phyloP scores from a whole-genome alignment of 306 rosid genomes.

The Cicer bijugum region DNA sequence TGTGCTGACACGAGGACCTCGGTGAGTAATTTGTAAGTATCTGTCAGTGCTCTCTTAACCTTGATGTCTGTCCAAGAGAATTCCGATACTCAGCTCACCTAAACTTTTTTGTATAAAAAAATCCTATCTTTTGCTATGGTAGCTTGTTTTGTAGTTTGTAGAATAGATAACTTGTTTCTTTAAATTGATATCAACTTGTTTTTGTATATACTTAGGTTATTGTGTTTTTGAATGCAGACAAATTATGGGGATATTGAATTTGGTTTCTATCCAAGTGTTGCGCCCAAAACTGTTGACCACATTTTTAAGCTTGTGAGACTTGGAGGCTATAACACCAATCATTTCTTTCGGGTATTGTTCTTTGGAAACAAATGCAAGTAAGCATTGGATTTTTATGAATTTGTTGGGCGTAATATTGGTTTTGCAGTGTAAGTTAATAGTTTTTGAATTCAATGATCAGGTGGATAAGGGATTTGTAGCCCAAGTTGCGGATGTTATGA shows the following conservation, averaged over 20 bases:
- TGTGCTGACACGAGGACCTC: no score
- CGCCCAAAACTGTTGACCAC: slow-evolving; percentile 91
- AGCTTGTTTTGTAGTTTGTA: slow-evolving; percentile 2
- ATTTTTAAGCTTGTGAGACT: slow-evolving; percentile 91
- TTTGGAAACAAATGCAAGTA: slow-evolving; percentile 32
- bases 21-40: no score
- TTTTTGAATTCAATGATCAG: slow-evolving; percentile 52
- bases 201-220: slow-evolving; percentile 18
- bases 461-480: slow-evolving; percentile 97
- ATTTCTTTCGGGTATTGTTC: slow-evolving; percentile 83
- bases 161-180: slow-evolving; percentile 30
- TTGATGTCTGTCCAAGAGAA: no score
- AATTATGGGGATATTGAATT: slow-evolving; percentile 92
- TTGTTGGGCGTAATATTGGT: slow-evolving; percentile 20
- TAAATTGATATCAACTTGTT: slow-evolving; percentile 4
- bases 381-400: slow-evolving; percentile 1
- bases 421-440: slow-evolving; percentile 40
- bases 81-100: no score
- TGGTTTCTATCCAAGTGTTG: slow-evolving; percentile 87
- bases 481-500: slow-evolving; percentile 84
- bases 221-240: slow-evolving; percentile 61
- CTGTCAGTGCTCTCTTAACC: no score
- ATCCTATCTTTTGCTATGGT: not conserved
- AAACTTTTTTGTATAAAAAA: no score
- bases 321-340: slow-evolving; percentile 88